Base-by-base conservation (phyloP, 805 yeast species). In the Zygosaccharomyces bisporus region DNA sequence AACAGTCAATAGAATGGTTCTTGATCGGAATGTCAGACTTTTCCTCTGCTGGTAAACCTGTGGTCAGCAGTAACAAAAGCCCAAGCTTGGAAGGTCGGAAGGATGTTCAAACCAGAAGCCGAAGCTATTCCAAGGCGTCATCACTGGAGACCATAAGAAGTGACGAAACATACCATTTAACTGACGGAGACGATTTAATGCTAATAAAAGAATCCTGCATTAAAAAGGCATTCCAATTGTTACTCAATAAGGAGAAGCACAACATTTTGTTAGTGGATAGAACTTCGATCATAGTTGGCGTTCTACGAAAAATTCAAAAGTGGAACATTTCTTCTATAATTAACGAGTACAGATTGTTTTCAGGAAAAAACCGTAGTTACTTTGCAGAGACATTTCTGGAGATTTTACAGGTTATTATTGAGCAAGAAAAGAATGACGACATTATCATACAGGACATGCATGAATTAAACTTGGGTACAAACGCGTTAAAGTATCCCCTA, bases 301-400 rank as follows among this genome's bases (percentile, higher is more conserved):
- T 90, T 2, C 66, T 93, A 25, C 71, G 99, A 41, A 81, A 83
- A 60, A 71, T 90, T 31, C 93, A 87, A 64, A 84, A 84, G 65
- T 91, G 97, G 98, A 83, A 81, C 54, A 83, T 84, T 59, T 79
- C 90, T 18, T 82, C 95, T 14, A 79, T 91, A 4, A 76, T 89
- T 17, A 83, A 83, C 55, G 98, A 91, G 62, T 93, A 88, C 64
- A 71, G 96, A 42, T 72, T 86, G 6, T 86, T 80, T 63, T 73
- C 86, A 16, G 85, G 88, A 23, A 79, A 77, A 52, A 80, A 83
- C 53, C 73, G 83, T 36, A 88, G 81, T 55, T 89, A 88, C 60
- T 78, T 76, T 52, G 86, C 88, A 16, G 96, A 90, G 59, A 82
- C 82, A 3, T 88, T 85, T 54, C 66, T 91, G 36, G 98, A 91